These are phyloP conservation scores for Penicillium crystallinum DNA, from an alignment of 495 filamentous ascomycete genomes.

Conservation along the genomic window DNA sequence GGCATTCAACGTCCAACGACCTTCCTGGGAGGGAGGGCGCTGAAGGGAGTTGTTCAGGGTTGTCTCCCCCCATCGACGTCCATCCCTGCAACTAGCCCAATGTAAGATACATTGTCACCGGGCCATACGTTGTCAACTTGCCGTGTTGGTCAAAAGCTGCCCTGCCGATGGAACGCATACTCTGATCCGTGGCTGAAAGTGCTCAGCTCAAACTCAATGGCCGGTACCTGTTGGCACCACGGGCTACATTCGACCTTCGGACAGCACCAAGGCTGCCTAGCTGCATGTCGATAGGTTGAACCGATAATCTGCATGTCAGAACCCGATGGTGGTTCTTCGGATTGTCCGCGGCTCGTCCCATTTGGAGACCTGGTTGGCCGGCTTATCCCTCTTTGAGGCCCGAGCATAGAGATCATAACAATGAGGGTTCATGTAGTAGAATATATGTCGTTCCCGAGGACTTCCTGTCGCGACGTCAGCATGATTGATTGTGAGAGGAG, in stretches of 20 bases:
- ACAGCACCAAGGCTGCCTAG: constrained; percentile 20
- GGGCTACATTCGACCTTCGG: not conserved
- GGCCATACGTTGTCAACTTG: no score
- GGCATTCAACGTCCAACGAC: not conserved
- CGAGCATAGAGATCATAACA: not conserved
- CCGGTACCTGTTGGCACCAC: not conserved
- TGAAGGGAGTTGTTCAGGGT: no score
- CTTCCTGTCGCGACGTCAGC: constrained; percentile 34
- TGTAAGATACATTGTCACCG: no score
- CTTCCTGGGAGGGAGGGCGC: no score
- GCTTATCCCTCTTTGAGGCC: not conserved
- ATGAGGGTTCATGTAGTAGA: not conserved
- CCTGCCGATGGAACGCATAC: constrained; percentile 8
- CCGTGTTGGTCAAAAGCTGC: no score
- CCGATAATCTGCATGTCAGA: constrained; percentile 26
- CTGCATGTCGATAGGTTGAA: constrained; percentile 32
- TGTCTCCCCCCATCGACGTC: no score
- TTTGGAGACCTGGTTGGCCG: not conserved
- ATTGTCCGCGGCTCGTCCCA: constrained; percentile 9
- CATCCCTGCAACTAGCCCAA: no score
- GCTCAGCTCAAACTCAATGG: not conserved
- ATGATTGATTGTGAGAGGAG: constrained; percentile 21
- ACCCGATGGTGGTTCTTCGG: constrained; percentile 10
- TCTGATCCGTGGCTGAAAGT: not conserved
- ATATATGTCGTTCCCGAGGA: not conserved